phyloP scores from a whole-genome alignment of 768 basidiomycete genomes.

The Gymnopilus junonius region DNA sequence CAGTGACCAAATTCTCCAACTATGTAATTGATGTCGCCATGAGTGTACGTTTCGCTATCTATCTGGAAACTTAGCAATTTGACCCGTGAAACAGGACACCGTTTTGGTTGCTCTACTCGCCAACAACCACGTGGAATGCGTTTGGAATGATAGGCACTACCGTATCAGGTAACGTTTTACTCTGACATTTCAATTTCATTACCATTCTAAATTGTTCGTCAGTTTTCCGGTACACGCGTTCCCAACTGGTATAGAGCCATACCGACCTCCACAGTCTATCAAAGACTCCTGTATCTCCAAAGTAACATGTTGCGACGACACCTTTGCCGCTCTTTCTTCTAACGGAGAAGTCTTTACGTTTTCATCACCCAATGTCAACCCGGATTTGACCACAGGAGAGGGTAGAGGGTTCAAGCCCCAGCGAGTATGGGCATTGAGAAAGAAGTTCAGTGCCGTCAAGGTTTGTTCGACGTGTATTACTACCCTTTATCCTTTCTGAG shows the following conservation, averaged over 20 bases:
- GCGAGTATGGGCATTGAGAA: conserved; percentile 87
- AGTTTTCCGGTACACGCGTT: conserved; percentile 83
- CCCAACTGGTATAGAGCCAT: conserved; percentile 74
- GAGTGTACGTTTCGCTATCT: conserved; percentile 75
- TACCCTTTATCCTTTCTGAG: neutral
- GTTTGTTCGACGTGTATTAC: conserved; percentile 37
- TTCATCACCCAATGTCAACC: conserved; percentile 38
- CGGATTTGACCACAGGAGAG: conserved; percentile 34
- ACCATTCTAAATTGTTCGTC: neutral
- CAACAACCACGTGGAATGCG: conserved; percentile 81
- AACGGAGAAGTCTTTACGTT: conserved; percentile 95
- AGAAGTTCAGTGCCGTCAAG: conserved; percentile 83
- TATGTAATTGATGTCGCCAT: conserved; percentile 75
- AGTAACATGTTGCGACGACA: conserved; percentile 76
- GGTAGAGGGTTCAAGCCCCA: conserved; percentile 71
- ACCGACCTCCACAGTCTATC: conserved; percentile 79
- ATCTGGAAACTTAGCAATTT: too few species aligned
- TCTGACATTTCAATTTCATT: neutral
- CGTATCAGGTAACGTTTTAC: conserved; percentile 65
- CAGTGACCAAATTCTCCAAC: conserved; percentile 77
- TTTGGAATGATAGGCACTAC: conserved; percentile 76
- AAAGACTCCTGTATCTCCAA: conserved; percentile 77
- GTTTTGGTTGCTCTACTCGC: conserved; percentile 82
- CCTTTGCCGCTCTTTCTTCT: conserved; percentile 81
- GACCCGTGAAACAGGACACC: conserved; percentile 61